Evolutionary conservation across 768 basidiomycete species (phyloP).

Genomic region (Pleurotus citrinopileatus): DNA sequence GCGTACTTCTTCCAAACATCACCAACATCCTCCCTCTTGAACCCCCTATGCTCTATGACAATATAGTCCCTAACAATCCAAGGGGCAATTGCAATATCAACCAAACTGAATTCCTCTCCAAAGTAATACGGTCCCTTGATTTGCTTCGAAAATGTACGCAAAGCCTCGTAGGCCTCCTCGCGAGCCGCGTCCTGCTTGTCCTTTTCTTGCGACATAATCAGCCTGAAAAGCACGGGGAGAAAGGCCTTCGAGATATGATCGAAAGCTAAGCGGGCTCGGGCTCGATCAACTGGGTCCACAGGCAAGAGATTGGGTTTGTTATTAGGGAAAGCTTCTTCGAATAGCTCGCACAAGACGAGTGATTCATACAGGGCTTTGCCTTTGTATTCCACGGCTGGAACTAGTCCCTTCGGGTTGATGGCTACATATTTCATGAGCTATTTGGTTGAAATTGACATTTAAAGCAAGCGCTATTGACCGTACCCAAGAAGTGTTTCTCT

Average conservation of each 20-base stretch:
- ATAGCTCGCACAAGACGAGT: constrained; percentile 60
- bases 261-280: constrained; percentile 52
- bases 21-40: constrained; percentile 39
- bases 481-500: constrained; percentile 52
- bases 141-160: constrained; percentile 28
- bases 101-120: constrained; percentile 50
- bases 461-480: constrained; percentile 6
- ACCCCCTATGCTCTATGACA: constrained; percentile 46
- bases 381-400: constrained; percentile 52
- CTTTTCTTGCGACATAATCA: constrained; percentile 37
- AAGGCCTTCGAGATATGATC: constrained; percentile 53
- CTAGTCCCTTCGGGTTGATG: constrained; percentile 70
- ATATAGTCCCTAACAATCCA: constrained; percentile 50
- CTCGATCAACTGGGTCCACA: constrained; percentile 47
- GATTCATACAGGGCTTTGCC: constrained; percentile 64
- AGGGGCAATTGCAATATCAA: constrained; percentile 55
- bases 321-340: constrained; percentile 57
- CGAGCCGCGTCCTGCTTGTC: constrained; percentile 24
- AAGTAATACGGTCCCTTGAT: constrained; percentile 53
- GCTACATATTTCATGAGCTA: constrained; percentile 20
- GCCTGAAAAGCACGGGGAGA: constrained; percentile 49
- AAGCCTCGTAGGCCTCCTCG: constrained; percentile 26
- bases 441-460: neutral
- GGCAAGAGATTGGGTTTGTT: constrained; percentile 49
- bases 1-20: constrained; percentile 44